Percentiles rank a stretch among this genome's conserved stretches.
These are phyloP conservation scores for Sugiyamaella pinicola DNA, from an alignment of 1,139 yeast species.

Conservation along the genomic window DNA sequence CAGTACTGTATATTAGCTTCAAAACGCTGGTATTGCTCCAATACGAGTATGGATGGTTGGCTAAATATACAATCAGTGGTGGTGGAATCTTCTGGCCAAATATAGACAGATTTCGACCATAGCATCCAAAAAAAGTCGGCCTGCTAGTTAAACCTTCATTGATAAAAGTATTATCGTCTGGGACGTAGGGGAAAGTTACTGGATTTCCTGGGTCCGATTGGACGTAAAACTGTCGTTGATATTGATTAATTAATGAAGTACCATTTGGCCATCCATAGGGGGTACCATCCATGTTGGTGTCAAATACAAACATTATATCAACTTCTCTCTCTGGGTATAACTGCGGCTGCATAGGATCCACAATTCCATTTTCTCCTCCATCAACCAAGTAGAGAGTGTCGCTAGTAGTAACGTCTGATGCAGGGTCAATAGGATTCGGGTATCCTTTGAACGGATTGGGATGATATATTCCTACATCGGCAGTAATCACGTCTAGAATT, in stretches of 20 bases:
- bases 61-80: constrained; percentile 77
- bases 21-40: constrained; percentile 73
- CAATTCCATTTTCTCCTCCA: constrained; percentile 85
- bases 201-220: constrained; percentile 43
- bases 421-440: constrained; percentile 72
- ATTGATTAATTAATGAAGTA: constrained; percentile 62
- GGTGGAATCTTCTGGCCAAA: constrained; percentile 59
- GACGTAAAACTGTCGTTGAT: constrained; percentile 50
- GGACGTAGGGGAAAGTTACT: constrained; percentile 74
- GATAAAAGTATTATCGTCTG: constrained; percentile 66
- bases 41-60: constrained; percentile 71
- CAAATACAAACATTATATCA: constrained; percentile 81
- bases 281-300: constrained; percentile 86
- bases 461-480: constrained; percentile 34
- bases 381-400: constrained; percentile 66
- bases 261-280: constrained; percentile 62
- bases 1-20: constrained; percentile 61
- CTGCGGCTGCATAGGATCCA: constrained; percentile 76
- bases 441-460: constrained; percentile 70
- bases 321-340: constrained; percentile 69
- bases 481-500: constrained; percentile 5
- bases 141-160: constrained; percentile 46
- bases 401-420: constrained; percentile 34
- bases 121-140: constrained; percentile 85
- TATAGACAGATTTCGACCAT: constrained; percentile 61